These are phyloP conservation scores for Fraxinus cuspidata DNA, from an alignment of 257 asterid genomes.

Conservation along the genomic window DNA sequence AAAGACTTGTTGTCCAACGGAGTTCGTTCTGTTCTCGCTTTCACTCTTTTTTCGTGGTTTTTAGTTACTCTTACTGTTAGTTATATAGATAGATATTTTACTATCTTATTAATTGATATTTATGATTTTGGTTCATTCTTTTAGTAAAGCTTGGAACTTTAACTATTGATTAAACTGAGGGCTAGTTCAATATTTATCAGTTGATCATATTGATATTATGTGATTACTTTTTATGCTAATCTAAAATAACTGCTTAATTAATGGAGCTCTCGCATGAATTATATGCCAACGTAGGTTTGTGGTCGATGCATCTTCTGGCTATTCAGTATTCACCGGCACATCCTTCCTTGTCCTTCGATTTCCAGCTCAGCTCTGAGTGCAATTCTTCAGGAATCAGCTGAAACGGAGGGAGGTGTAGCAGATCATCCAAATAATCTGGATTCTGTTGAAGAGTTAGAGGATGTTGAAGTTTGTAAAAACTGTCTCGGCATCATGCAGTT, in stretches of 20 bases:
- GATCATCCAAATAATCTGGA: constrained; percentile 21
- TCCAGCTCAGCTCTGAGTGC: constrained; percentile 36
- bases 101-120: not conserved
- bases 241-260: constrained; percentile 12
- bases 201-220: not conserved
- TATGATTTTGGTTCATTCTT: not conserved
- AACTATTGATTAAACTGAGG: constrained; percentile 11
- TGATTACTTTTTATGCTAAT: constrained; percentile 1
- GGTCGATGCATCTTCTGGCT: constrained; percentile 56
- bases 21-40: constrained; percentile 40
- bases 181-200: not conserved
- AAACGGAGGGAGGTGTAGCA: constrained; percentile 34
- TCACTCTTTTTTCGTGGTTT: constrained; percentile 2
- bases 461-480: constrained; percentile 49
- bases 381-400: constrained; percentile 45
- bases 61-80: constrained; percentile 2
- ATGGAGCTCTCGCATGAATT: constrained; percentile 13
- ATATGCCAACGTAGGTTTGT: constrained; percentile 55
- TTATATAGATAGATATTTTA: not conserved
- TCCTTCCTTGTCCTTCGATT: constrained; percentile 47
- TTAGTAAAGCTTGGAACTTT: constrained; percentile 4
- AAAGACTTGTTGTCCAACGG: constrained; percentile 62
- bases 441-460: constrained; percentile 35
- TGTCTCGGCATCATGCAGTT: constrained; percentile 82
- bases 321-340: constrained; percentile 48